Conservation (phyloP, 129 eudicot species). For the Artemisia annua region DNA sequence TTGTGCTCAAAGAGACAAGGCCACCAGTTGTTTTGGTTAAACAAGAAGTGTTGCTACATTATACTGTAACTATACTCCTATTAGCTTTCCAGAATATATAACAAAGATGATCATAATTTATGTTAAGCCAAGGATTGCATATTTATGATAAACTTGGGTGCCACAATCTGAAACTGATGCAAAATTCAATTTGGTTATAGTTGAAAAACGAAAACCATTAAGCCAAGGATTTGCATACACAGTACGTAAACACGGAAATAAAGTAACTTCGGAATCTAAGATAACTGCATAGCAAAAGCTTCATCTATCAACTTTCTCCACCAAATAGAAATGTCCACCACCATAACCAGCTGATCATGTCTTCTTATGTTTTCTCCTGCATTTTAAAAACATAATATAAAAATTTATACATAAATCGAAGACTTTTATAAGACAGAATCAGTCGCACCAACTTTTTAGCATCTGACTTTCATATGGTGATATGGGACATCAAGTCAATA, state of each 20-base stretch:
- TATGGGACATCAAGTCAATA: neutral
- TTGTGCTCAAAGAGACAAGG: too few species aligned
- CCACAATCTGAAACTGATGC: neutral
- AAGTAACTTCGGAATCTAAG: neutral
- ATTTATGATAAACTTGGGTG: neutral
- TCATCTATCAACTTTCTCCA: too few species aligned
- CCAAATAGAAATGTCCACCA: neutral
- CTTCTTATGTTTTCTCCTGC: constrained; percentile 14
- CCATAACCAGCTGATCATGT: neutral
- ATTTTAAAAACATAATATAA: neutral
- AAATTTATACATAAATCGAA: neutral
- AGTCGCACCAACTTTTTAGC: too few species aligned
- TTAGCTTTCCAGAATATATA: too few species aligned
- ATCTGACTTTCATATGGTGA: neutral
- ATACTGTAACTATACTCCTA: too few species aligned
- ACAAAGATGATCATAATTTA: too few species aligned
- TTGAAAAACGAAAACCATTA: neutral
- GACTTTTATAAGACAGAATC: too few species aligned
- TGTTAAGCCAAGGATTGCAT: neutral
- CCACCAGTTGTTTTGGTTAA: too few species aligned
- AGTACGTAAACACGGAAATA: neutral
- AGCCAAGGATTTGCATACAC: neutral
- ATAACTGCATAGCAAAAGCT: neutral
- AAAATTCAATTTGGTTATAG: neutral
- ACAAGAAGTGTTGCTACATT: too few species aligned